Evolutionary conservation across 805 yeast species (phyloP).

Genomic region (Candida nitratophila): DNA sequence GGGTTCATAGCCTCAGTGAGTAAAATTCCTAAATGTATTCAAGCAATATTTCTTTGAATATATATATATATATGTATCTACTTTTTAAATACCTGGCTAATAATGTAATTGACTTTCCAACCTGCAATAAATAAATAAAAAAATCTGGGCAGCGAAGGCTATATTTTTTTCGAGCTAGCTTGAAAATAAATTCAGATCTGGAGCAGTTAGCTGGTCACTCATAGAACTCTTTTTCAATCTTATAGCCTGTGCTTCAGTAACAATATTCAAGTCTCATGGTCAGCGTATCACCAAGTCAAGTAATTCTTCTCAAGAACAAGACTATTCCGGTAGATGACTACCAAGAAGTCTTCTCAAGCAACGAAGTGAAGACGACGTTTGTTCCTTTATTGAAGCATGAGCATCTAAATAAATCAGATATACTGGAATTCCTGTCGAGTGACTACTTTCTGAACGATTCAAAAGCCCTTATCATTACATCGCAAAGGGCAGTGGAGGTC

Average conservation of each 20-base stretch:
- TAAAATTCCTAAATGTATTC: too few relatives aligned
- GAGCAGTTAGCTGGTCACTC: too few relatives aligned
- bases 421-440: slow-evolving; percentile 38
- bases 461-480: slow-evolving; percentile 66
- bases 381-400: slow-evolving; percentile 70
- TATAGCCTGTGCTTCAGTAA: background rate
- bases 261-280: background rate
- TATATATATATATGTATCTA: too few relatives aligned
- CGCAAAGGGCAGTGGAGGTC: slow-evolving; percentile 88
- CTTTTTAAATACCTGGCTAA: too few relatives aligned
- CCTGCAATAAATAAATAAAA: background rate
- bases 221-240: too few relatives aligned
- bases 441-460: slow-evolving; percentile 31
- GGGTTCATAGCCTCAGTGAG: background rate
- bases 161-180: too few relatives aligned
- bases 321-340: slow-evolving; percentile 69
- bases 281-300: slow-evolving; percentile 10
- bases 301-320: slow-evolving; percentile 62
- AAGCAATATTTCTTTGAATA: too few relatives aligned
- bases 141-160: background rate
- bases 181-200: too few relatives aligned
- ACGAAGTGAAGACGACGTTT: slow-evolving; percentile 43
- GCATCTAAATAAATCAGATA: slow-evolving; percentile 39
- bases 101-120: too few relatives aligned
- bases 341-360: slow-evolving; percentile 30